Base-by-base conservation (phyloP, 768 basidiomycete genomes). In the Podaxis rugospora region DNA sequence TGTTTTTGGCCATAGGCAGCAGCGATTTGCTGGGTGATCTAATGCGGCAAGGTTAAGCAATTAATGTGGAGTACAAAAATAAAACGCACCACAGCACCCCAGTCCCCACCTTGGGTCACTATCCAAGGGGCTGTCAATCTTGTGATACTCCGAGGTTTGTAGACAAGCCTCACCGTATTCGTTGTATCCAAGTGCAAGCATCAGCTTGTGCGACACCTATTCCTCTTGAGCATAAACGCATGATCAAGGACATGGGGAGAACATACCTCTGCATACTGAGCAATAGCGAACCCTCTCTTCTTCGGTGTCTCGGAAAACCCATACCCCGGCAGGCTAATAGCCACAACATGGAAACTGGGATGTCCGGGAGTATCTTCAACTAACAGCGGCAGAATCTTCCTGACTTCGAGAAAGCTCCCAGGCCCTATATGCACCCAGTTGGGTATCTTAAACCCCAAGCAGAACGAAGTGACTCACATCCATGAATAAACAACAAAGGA, bases 321-420 rank as follows among this genome's bases (percentile, higher is more conserved):
- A 70, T 70, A 88, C 0, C 83, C 84, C 11, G 87, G 87, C 2
- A 88, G 64, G 64, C 84, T 82, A 9, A 80, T 63, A 0, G 81
- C 83, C 1, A 89, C 84, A 21, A 88, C 84, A 60, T 88, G 87
- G 66, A 87, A 87, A 32, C 76, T 78, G 1, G 84, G 84, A 40
- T 80, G 73, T 0, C 78, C 76, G 1, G 72, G 57, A 3, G 79
- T 76, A 0, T 72, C 72, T 14, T 75, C 66, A 0, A 78, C 74
- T 57, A 89, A 72, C 16, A 86, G 65, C 0, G 86, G 82, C 0
- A 88, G 71, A 3, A 88, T 69, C 71, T 87, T 88, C 56, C 74
- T 69, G 7, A 80, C 81, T 72, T 89, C 87, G 4, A 80, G 63
- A 66, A 86, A 83, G 64, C 78, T 74, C 28, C 86, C 85, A 0